These are phyloP conservation scores for Comarum palustre DNA, from an alignment of 306 rosid species.

Conservation along the genomic window DNA sequence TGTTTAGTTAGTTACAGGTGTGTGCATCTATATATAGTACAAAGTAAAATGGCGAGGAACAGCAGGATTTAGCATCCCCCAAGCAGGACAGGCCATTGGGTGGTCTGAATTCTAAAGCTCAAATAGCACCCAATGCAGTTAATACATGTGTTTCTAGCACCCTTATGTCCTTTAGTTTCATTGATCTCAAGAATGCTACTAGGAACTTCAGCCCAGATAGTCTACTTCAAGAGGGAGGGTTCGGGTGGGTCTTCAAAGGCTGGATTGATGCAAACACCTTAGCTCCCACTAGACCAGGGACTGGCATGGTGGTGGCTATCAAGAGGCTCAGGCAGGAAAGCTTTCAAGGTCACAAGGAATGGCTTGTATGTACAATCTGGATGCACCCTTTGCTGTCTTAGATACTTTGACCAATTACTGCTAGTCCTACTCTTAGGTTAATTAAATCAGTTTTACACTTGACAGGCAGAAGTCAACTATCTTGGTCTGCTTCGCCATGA, in stretches of 20 bases:
- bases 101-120: slow-evolving; percentile 15
- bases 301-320: slow-evolving; percentile 83
- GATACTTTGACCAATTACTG: neutral
- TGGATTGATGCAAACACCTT: slow-evolving; percentile 72
- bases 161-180: slow-evolving; percentile 65
- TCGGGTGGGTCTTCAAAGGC: slow-evolving; percentile 84
- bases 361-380: slow-evolving; percentile 68
- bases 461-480: slow-evolving; percentile 93
- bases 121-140: slow-evolving; percentile 24
- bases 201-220: slow-evolving; percentile 72
- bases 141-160: slow-evolving; percentile 30
- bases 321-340: slow-evolving; percentile 86
- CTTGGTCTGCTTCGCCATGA: slow-evolving; percentile 80
- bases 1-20: too few relatives aligned
- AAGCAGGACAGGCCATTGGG: slow-evolving; percentile 16
- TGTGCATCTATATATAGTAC: too few relatives aligned
- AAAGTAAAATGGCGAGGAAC: slow-evolving; percentile 36
- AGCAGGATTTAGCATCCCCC: slow-evolving; percentile 27
- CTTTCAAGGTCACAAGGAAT: slow-evolving; percentile 94
- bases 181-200: slow-evolving; percentile 74
- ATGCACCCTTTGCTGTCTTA: slow-evolving; percentile 6
- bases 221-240: slow-evolving; percentile 86
- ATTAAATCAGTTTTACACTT: slow-evolving; percentile 10
- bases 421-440: slow-evolving; percentile 17
- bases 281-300: slow-evolving; percentile 81